Evolutionary conservation across 2,329 filamentous ascomycete species (phyloP), one percentile per base, ranked within the genome.

Genomic region (Claviceps lovelessii): DNA sequence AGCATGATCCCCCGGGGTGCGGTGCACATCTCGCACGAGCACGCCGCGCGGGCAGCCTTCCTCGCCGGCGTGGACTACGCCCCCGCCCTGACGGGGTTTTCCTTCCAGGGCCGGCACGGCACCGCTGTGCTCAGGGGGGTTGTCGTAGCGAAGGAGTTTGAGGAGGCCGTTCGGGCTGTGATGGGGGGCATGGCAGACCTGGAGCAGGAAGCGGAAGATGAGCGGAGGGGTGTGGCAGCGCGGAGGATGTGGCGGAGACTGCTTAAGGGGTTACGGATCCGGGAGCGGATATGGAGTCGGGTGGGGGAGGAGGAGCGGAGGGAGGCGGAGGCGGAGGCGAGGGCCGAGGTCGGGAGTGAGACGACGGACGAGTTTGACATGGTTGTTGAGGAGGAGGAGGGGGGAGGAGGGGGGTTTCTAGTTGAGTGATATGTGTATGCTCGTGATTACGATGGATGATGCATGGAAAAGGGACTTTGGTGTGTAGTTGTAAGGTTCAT

Each of bases 1-100:
- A 88, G 83, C 58, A 97, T 98, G 93, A 76, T 97, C 0, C 93
- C 93, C 0, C 70, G 72, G 45, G 91, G 93, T 0, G 90, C 88
- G 1, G 77, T 82, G 2, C 89, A 97, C 66, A 73, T 97, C 29
- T 62, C 68, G 6, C 70, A 76, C 56, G 71, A 77, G 49, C 63
- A 84, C 52, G 85, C 87, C 1, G 74, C 79, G 1, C 79, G 79
- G 52, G 91, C 91, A 1, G 89, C 90, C 0, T 81, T 79, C 55
- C 71, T 90, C 1, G 68, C 96, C 1, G 84, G 84, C 0, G 77
- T 97, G 19, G 90, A 97, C 69, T 95, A 86, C 66, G 88, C 88
- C 2, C 88, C 91, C 37, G 93, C 93, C 0, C 81, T 98, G 5
- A 93, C 85, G 0, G 91, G 91, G 0, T 98, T 97, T 63, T 77